Evolutionary conservation across 2,329 filamentous ascomycete genomes (phyloP).

Genomic region (Trichoderma citrinoviride): DNA sequence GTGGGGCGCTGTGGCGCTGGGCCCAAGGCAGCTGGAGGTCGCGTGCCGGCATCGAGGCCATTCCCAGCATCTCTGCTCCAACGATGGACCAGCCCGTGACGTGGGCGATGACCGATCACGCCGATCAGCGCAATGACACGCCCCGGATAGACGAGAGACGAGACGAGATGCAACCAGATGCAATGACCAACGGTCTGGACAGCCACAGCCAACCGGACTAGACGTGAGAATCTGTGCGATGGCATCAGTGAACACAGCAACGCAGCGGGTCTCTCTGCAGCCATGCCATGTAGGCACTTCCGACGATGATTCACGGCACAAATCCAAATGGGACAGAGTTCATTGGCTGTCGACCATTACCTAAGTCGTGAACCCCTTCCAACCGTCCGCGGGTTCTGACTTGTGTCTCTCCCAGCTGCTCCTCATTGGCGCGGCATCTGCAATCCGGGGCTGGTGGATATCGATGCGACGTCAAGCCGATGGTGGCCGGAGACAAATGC

Average conservation of each 20-base stretch:
- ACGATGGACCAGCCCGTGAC: too few relatives aligned
- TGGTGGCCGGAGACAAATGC: neutral
- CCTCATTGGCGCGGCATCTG: neutral
- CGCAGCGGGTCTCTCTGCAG: neutral
- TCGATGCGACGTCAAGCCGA: neutral
- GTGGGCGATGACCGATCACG: too few relatives aligned
- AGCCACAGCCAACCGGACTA: too few relatives aligned
- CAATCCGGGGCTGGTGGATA: neutral
- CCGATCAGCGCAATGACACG: too few relatives aligned
- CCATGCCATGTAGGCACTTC: neutral
- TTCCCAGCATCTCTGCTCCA: too few relatives aligned
- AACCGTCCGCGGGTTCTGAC: neutral
- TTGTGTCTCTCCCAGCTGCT: neutral
- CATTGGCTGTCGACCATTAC: neutral
- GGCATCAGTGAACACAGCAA: neutral
- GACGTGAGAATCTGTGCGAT: too few relatives aligned
- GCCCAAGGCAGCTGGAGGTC: slow-evolving; percentile 3
- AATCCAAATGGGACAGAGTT: neutral
- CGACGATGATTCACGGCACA: neutral
- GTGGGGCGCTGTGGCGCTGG: neutral
- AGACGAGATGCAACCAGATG: too few relatives aligned
- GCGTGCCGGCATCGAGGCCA: neutral
- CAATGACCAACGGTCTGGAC: too few relatives aligned
- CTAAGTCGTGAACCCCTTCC: neutral
- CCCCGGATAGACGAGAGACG: too few relatives aligned